Evolutionary conservation across 176 grass and related monocot genomes (phyloP).

Genomic region (Chrysopogon serrulatus): DNA sequence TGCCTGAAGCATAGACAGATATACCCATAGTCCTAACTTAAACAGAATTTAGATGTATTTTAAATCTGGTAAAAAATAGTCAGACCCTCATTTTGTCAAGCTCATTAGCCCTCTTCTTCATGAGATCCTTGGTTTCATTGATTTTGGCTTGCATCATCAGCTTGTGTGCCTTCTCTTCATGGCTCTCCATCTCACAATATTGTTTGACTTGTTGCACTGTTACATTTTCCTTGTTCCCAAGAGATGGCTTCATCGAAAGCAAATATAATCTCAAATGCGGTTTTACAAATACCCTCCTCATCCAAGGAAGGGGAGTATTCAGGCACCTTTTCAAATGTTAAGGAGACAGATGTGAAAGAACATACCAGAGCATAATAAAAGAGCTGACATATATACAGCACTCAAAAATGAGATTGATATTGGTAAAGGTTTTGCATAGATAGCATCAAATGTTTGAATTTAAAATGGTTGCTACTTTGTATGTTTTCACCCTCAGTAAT

Average conservation of each 20-base stretch:
- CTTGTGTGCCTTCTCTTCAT: constrained; percentile 77
- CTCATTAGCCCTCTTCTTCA: constrained; percentile 83
- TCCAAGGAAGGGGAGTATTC: constrained; percentile 75
- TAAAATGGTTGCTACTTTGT: neutral
- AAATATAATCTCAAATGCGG: constrained; percentile 83
- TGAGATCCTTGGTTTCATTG: constrained; percentile 81
- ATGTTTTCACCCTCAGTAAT: neutral
- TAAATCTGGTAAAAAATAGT: constrained; percentile 7
- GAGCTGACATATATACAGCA: neutral
- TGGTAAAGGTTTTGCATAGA: neutral
- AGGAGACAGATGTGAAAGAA: constrained; percentile 30
- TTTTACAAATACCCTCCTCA: constrained; percentile 71
- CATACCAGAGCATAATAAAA: neutral
- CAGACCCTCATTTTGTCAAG: constrained; percentile 86
- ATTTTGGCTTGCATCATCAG: constrained; percentile 81
- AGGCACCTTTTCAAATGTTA: constrained; percentile 59
- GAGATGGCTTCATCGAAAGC: constrained; percentile 87
- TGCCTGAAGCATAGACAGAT: neutral
- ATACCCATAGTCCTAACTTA: neutral
- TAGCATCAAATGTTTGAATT: neutral
- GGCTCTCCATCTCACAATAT: constrained; percentile 93
- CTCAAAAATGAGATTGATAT: neutral
- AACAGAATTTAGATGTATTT: neutral
- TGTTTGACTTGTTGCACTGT: constrained; percentile 87
- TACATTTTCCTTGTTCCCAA: constrained; percentile 84